Evolutionary conservation across 2,329 filamentous ascomycete species (phyloP), one percentile per base, ranked within the genome.

Genomic region (Pseudodiploospora longispora): DNA sequence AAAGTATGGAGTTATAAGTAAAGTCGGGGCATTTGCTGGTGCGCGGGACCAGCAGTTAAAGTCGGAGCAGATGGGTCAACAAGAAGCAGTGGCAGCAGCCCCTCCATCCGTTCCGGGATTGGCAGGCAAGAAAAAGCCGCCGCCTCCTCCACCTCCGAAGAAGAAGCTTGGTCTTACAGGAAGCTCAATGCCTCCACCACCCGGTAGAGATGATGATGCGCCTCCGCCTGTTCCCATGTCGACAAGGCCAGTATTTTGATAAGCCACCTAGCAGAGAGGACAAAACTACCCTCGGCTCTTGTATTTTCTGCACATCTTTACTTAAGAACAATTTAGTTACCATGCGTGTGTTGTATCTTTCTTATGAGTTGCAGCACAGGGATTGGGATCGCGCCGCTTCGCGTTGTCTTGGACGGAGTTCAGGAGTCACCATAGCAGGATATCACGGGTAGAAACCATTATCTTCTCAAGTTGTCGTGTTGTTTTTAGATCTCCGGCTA

Each of bases 1-100:
- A 55, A 82, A 79, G 57, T 83, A 83, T 52, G 76, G 76, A 4
- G 64, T 81, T 4, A 48, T 60, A 32, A 61, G 68, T 34, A 68
- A 62, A 50, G 52, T 66, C 4, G 60, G 61, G 6, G 59, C 29
- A 6, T 27, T 38, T 10, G 27, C 32, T 12, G 55, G 34, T 55
- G 53, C 34, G 50, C 52, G 4, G 50, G 48, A 37, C 28, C 42
- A 31, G 33, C 38, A 2, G 19, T 19, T 19, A 19, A 38, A 29
- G n/a, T 19, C 33, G 35, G 38, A 30, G 6, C 19, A 19, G 19
- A 19, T 19, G 38, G 37, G 27, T 9, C 38, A 27, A n/a, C 33
- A 10, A 5, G 12, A 34, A 34, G 43, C 8, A 47, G 19, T 19
- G 19, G 19, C 19, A 19, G 19, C 19, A 19, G 19, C 19, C 19